A percentile compares a stretch with the other conserved stretches of the same genome.
Conservation (phyloP, 225 moss, liverwort and hornwort genomes). For the Pseudisothecium myosuroides region DNA sequence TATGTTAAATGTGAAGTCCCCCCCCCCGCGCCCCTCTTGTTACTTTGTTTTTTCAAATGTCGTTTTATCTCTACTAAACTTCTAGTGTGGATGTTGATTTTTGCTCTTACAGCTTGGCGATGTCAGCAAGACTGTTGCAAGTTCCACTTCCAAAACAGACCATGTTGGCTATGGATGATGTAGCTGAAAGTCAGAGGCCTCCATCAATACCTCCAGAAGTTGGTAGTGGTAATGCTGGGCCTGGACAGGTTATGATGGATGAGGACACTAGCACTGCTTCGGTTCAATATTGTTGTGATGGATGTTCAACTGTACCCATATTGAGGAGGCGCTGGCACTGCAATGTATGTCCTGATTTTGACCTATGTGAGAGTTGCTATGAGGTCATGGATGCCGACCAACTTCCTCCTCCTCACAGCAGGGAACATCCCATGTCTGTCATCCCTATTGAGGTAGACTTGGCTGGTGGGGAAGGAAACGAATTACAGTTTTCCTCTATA, state of each 20-base stretch:
- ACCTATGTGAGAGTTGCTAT: constrained; percentile 97
- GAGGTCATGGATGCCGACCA: constrained; percentile 99
- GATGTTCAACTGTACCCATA: constrained; percentile 96
- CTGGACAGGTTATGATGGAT: constrained; percentile 89
- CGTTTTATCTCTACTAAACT: background rate
- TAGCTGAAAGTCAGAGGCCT: constrained; percentile 67
- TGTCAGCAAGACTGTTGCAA: constrained; percentile 93
- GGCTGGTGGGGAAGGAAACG: constrained; percentile 68
- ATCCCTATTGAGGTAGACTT: constrained; percentile 86
- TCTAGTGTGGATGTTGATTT: background rate
- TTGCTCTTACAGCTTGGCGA: constrained; percentile 68
- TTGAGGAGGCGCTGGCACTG: constrained; percentile 98
- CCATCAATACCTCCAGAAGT: constrained; percentile 78
- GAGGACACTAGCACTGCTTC: constrained; percentile 89
- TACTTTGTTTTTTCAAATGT: background rate
- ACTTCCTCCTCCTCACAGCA: constrained; percentile 90
- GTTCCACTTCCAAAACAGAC: constrained; percentile 99
- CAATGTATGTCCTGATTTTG: constrained; percentile 98
- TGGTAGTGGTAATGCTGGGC: constrained; percentile 66
- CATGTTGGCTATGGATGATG: constrained; percentile 98
- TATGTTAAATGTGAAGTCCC: background rate
- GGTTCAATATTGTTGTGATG: constrained; percentile 99
- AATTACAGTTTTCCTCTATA: constrained; percentile 87
- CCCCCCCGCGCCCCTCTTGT: background rate
- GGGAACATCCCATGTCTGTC: constrained; percentile 95